Evolutionary conservation across 148 eudicot genomes (phyloP).

Genomic region (Arctostaphylos glauca): DNA sequence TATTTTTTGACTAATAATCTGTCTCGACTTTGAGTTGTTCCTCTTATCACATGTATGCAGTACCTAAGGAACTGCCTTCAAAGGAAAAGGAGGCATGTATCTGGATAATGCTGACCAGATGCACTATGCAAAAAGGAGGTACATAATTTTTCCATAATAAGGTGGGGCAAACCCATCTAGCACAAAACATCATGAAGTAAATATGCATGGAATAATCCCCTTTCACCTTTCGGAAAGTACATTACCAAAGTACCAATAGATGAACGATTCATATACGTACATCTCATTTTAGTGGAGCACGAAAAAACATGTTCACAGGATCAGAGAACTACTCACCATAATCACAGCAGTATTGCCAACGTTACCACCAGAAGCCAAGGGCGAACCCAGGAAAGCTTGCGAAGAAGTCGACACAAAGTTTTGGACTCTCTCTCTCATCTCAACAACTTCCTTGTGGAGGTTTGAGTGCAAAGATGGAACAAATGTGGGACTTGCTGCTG

Average conservation of each 20-base stretch:
- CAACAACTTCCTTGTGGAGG: constrained; percentile 50
- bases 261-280: too few species aligned
- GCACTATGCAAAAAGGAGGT: background rate
- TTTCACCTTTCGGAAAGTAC: too few species aligned
- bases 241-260: too few species aligned
- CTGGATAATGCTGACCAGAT: background rate
- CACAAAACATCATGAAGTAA: background rate
- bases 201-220: too few species aligned
- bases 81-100: too few species aligned
- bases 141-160: background rate
- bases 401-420: background rate
- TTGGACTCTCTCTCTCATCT: background rate
- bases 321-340: constrained; percentile 2
- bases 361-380: background rate
- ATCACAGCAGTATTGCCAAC: background rate
- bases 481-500: constrained; percentile 91
- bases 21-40: background rate
- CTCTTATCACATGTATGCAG: background rate
- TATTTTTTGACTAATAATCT: background rate
- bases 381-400: background rate
- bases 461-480: constrained; percentile 73
- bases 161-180: background rate
- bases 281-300: background rate
- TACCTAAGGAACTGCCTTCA: background rate
- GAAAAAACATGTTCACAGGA: background rate